Percentiles rank a stretch among this genome's conserved stretches.
These are phyloP conservation scores for Epichloe gansuensis DNA, from an alignment of 2,329 filamentous ascomycete species.

Conservation along the genomic window DNA sequence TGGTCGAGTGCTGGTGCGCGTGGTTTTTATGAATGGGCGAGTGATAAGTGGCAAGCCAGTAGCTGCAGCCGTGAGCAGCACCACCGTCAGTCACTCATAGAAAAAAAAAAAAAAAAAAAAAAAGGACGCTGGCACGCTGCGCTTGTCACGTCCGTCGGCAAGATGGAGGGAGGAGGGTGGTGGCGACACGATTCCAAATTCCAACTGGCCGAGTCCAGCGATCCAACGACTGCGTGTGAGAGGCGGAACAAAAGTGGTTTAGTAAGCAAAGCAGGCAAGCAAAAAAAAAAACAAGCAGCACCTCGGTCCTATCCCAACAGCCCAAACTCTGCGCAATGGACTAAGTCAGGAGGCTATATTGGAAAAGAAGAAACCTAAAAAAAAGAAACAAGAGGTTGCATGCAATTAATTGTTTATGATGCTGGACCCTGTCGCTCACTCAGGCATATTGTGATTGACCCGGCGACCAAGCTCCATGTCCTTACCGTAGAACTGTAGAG, in stretches of 20 bases:
- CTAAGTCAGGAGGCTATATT: neutral
- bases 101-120: too few species aligned
- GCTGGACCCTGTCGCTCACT: neutral
- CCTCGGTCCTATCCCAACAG: neutral
- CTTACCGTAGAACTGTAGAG: neutral
- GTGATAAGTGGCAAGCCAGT: neutral
- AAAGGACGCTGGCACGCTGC: too few species aligned
- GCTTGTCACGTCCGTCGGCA: too few species aligned
- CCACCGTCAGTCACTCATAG: neutral
- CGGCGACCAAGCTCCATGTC: neutral
- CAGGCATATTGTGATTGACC: slow-evolving; percentile 2
- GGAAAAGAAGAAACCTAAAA: neutral
- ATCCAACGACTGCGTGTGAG: neutral
- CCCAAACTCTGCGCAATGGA: neutral
- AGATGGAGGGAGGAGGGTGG: neutral
- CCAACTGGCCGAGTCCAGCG: neutral
- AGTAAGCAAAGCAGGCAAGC: neutral
- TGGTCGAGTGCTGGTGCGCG: neutral
- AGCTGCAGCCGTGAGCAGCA: neutral
- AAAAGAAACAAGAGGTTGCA: neutral
- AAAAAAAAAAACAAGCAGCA: neutral
- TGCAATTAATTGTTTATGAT: slow-evolving; percentile 1
- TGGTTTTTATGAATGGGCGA: slow-evolving; percentile 1
- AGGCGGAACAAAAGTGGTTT: neutral
- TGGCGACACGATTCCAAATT: neutral